Evolutionary conservation across 228 moss, liverwort and hornwort species (phyloP).

Genomic region (Sphagnum fallax): DNA sequence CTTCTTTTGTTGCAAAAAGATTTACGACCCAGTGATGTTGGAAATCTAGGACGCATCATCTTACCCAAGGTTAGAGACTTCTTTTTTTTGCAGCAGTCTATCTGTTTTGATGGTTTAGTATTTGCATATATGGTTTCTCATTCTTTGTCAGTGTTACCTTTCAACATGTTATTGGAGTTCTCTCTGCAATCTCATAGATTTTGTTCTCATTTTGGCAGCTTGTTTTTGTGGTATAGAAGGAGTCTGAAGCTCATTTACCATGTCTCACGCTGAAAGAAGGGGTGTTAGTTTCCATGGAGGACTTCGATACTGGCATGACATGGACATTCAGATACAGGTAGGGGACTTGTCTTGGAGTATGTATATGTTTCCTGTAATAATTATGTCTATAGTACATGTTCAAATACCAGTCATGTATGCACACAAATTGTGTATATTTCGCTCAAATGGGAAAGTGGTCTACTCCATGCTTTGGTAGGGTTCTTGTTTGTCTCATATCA

Average conservation of each 20-base stretch:
- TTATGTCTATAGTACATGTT: too few species aligned
- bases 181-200: too few species aligned
- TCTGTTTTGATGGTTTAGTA: too few species aligned
- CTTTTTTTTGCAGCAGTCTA: background rate
- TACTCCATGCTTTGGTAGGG: background rate
- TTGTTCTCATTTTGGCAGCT: background rate
- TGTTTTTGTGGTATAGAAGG: conserved; percentile 28
- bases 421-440: too few species aligned
- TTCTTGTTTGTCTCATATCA: background rate
- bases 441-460: background rate
- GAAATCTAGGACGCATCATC: conserved; percentile 59
- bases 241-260: conserved; percentile 65
- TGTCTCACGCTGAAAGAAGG: conserved; percentile 49
- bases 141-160: background rate
- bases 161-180: too few species aligned
- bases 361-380: too few species aligned
- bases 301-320: conserved; percentile 48
- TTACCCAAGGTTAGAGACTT: conserved; percentile 44
- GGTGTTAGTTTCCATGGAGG: conserved; percentile 50
- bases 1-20: conserved; percentile 59
- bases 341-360: background rate
- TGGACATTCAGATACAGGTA: conserved; percentile 66
- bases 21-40: conserved; percentile 71
- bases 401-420: too few species aligned
- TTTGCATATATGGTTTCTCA: background rate